Conservation (phyloP, 306 rosid genomes). For the Castanopsis chinensis region DNA sequence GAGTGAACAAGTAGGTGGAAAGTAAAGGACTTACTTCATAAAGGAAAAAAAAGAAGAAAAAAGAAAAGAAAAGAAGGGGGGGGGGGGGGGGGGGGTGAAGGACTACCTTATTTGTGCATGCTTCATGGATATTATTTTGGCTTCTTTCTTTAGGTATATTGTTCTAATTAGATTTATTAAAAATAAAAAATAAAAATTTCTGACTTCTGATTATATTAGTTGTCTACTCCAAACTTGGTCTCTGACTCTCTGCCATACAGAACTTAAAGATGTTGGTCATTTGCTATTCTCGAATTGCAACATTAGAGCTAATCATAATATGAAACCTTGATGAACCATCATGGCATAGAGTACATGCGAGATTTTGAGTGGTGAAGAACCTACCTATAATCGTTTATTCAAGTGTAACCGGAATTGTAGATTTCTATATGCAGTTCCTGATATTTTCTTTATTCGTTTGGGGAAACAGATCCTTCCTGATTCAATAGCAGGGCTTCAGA, state of each 20-base stretch:
- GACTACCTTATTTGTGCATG: neutral
- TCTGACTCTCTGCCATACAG: neutral
- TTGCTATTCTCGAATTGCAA: neutral
- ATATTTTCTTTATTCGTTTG: neutral
- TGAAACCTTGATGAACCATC: neutral
- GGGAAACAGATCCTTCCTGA: conserved; percentile 48
- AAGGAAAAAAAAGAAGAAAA: neutral
- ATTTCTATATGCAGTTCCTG: neutral
- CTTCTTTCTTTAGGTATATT: neutral
- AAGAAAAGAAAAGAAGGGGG: neutral
- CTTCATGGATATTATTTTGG: neutral
- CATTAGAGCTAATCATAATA: neutral
- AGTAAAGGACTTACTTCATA: neutral
- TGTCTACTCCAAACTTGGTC: neutral
- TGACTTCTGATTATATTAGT: neutral
- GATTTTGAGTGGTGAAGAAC: neutral
- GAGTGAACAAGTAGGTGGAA: neutral
- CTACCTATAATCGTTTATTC: neutral
- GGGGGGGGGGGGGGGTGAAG: too few relatives aligned
- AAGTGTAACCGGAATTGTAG: neutral
- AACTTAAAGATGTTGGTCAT: neutral
- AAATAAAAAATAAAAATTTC: too few relatives aligned
- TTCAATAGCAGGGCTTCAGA: conserved; percentile 40
- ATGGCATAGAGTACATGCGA: neutral
- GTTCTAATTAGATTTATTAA: neutral